phyloP scores from a whole-genome alignment of 2,329 filamentous ascomycete genomes.

The Alternaria triticimaculans region DNA sequence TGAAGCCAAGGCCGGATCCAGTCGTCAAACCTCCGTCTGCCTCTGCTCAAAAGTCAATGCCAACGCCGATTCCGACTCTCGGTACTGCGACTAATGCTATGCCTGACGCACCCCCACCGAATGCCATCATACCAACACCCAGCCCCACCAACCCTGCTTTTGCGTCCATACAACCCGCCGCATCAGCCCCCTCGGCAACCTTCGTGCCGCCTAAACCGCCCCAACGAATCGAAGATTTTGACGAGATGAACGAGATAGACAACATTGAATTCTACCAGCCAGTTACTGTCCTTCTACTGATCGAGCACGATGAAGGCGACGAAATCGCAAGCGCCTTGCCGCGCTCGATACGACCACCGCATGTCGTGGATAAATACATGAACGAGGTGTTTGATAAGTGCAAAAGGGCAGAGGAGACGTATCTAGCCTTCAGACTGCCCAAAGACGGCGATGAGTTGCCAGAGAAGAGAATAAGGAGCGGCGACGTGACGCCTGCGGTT shows the following conservation, averaged over 20 bases:
- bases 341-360: conserved; percentile 59
- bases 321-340: conserved; percentile 55
- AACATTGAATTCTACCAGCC: conserved; percentile 69
- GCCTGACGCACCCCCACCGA: conserved; percentile 12
- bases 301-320: conserved; percentile 59
- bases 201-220: conserved; percentile 38
- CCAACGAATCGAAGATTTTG: conserved; percentile 45
- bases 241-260: conserved; percentile 55
- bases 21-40: conserved; percentile 33
- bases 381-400: conserved; percentile 60
- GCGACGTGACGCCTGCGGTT: conserved; percentile 29
- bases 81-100: conserved; percentile 9
- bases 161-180: conserved; percentile 21
- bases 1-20: conserved; percentile 58
- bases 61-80: background rate
- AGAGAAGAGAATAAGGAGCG: conserved; percentile 24
- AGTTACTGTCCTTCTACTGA: conserved; percentile 67
- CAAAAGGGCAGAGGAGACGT: conserved; percentile 61
- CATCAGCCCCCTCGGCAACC: conserved; percentile 17
- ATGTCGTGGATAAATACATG: conserved; percentile 49
- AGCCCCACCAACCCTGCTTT: conserved; percentile 11
- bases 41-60: conserved; percentile 30
- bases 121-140: conserved; percentile 1
- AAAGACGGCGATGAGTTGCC: conserved; percentile 39
- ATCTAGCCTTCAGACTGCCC: conserved; percentile 64